Base-by-base conservation (phyloP, 2,329 filamentous ascomycete genomes). In the Scleromitrula shiraiana region DNA sequence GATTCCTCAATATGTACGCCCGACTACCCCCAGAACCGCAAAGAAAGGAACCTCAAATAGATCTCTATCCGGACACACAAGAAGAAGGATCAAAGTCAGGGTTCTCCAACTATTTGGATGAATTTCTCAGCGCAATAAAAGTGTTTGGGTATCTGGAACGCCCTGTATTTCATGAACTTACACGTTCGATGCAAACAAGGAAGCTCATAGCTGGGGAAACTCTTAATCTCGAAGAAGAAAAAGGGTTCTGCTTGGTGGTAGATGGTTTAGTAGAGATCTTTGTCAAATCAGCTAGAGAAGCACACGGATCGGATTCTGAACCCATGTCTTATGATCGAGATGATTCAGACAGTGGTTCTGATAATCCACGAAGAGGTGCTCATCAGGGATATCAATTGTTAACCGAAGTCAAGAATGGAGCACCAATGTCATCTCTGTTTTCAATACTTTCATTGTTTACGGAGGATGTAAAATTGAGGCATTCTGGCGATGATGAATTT, bases 61-160 rank as follows among this genome's bases (percentile, higher is more conserved):
- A 97, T 61, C 74, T 98, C 10, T 97, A 97, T 63, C 90, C 93
- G 4, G 91, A 97, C 61, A 83, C 85, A 3, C 88, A 95, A 60
- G 91, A 95, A 57, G 85, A 85, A 41, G 89, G 90, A 53, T 82
- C 82, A 24, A 98, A 98, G 66, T 83, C 89, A 0, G 93, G 91
- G 0, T 73, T 98, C 37, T 82, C 88, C n/a, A 98, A 90, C 64
- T 98, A 98, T 59, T 75, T 98, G 22, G 93, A 98, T 67, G 94
- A 98, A 65, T 98, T 98, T 59, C 72, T 98, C 19, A 97, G 90
- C 64, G 93, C 94, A 24, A 98, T 98, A 71, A 98, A 97, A 67
- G 93, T 98, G 50, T 98, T 98, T 68, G 93, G 93, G 7, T 98
- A 97, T 63, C 73, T 98, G 36, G 93, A 98, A 65, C 81, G 93